These are phyloP conservation scores for Talinum fruticosum DNA, from an alignment of 148 eudicot genomes.

Conservation along the genomic window DNA sequence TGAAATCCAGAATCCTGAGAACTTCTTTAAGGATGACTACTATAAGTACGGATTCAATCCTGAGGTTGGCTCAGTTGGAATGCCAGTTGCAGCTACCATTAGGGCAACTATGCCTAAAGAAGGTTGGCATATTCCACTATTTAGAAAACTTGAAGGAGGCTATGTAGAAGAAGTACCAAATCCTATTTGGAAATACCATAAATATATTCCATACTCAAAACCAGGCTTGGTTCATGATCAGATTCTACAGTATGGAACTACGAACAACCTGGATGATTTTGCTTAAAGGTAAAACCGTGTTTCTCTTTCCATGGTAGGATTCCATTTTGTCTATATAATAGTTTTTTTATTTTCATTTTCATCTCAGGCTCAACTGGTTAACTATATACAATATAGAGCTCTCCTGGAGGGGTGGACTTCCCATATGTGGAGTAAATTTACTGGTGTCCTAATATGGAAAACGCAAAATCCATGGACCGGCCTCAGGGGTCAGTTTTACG, in stretches of 20 bases:
- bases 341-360: slow-evolving; percentile 10
- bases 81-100: slow-evolving; percentile 98
- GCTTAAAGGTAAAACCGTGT: slow-evolving; percentile 65
- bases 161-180: slow-evolving; percentile 85
- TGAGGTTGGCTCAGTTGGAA: slow-evolving; percentile 94
- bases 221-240: slow-evolving; percentile 88
- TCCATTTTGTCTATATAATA: not conserved
- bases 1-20: slow-evolving; percentile 90
- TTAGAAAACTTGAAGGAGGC: slow-evolving; percentile 54
- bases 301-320: not conserved
- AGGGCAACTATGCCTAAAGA: slow-evolving; percentile 90
- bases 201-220: slow-evolving; percentile 93
- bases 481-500: slow-evolving; percentile 96
- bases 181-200: slow-evolving; percentile 89
- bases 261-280: slow-evolving; percentile 85
- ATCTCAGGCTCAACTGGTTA: slow-evolving; percentile 86
- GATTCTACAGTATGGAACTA: slow-evolving; percentile 73
- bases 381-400: slow-evolving; percentile 93
- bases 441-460: slow-evolving; percentile 96
- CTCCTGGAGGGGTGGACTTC: slow-evolving; percentile 94
- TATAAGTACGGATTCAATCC: slow-evolving; percentile 91
- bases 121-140: slow-evolving; percentile 86
- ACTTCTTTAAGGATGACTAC: slow-evolving; percentile 76
- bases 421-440: slow-evolving; percentile 95
- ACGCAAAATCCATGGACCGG: slow-evolving; percentile 99